Evolutionary conservation across 805 yeast species (phyloP).

Genomic region (Spathaspora gorwiae): DNA sequence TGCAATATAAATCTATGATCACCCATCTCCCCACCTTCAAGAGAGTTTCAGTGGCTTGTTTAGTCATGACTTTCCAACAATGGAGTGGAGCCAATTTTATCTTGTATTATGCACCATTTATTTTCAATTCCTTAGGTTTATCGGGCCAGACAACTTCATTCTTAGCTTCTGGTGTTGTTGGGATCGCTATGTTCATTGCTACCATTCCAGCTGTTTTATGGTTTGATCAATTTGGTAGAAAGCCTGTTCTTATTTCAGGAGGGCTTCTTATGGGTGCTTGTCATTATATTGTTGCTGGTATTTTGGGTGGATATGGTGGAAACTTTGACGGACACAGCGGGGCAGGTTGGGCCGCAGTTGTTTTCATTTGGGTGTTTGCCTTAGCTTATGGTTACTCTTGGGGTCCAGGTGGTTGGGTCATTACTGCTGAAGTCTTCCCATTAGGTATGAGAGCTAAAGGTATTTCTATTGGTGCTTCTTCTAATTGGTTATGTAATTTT

Average conservation of each 20-base stretch:
- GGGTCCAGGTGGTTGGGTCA: conserved; percentile 34
- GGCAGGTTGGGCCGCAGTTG: conserved; percentile 29
- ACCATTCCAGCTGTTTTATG: conserved; percentile 31
- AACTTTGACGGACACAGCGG: conserved; percentile 9
- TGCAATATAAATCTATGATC: conserved; percentile 26
- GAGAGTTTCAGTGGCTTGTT: conserved; percentile 30
- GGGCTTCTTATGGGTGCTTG: conserved; percentile 28
- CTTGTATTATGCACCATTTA: conserved; percentile 31
- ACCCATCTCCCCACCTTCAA: conserved; percentile 14
- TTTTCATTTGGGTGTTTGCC: conserved; percentile 27
- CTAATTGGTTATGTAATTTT: conserved; percentile 34
- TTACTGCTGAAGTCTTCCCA: conserved; percentile 34
- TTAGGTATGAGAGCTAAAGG: conserved; percentile 34
- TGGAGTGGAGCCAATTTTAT: conserved; percentile 30
- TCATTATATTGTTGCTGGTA: conserved; percentile 21
- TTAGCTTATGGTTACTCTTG: conserved; percentile 26
- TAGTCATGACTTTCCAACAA: conserved; percentile 27
- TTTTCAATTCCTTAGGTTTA: conserved; percentile 25
- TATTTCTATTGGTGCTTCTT: conserved; percentile 29
- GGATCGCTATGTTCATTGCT: conserved; percentile 26
- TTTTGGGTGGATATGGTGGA: conserved; percentile 13
- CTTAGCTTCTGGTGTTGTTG: conserved; percentile 25
- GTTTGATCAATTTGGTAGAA: conserved; percentile 31
- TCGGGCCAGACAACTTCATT: conserved; percentile 18
- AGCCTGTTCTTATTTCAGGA: conserved; percentile 28